Evolutionary conservation across 1,284 basidiomycete genomes (phyloP).

Genomic region (Wallemia mellicola): DNA sequence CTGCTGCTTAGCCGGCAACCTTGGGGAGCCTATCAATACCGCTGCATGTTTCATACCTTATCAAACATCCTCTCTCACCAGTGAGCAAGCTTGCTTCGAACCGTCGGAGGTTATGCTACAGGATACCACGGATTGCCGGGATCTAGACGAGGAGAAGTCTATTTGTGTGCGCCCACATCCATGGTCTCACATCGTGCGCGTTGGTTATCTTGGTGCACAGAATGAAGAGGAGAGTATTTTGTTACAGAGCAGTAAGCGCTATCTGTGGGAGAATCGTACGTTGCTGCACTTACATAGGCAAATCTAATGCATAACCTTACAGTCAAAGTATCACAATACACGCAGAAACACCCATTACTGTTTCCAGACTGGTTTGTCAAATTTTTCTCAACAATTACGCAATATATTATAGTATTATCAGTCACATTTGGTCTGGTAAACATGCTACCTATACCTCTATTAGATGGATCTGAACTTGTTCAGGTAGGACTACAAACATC

Average conservation of each 20-base stretch:
- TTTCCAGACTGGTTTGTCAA: not conserved
- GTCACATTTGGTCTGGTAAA: not conserved
- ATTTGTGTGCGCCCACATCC: not conserved
- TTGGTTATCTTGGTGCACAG: not conserved
- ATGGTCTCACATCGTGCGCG: not conserved
- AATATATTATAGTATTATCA: not conserved
- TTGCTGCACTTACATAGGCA: not conserved
- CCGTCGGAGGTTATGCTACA: not conserved
- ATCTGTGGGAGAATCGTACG: not conserved
- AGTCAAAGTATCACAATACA: not conserved
- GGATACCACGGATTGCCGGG: not conserved
- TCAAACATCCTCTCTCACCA: not conserved
- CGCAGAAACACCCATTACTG: not conserved
- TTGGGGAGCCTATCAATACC: not conserved
- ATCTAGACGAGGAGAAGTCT: not conserved
- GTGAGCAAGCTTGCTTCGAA: not conserved
- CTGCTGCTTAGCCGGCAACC: not conserved
- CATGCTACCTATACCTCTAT: not conserved
- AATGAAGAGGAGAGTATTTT: not conserved
- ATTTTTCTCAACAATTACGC: not conserved
- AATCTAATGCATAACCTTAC: not conserved
- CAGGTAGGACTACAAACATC: not conserved
- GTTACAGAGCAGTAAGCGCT: not conserved
- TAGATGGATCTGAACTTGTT: not conserved
- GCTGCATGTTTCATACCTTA: not conserved